These are phyloP conservation scores for Coprinopsis strossmayeri DNA, from an alignment of 768 basidiomycete genomes.

Conservation along the genomic window DNA sequence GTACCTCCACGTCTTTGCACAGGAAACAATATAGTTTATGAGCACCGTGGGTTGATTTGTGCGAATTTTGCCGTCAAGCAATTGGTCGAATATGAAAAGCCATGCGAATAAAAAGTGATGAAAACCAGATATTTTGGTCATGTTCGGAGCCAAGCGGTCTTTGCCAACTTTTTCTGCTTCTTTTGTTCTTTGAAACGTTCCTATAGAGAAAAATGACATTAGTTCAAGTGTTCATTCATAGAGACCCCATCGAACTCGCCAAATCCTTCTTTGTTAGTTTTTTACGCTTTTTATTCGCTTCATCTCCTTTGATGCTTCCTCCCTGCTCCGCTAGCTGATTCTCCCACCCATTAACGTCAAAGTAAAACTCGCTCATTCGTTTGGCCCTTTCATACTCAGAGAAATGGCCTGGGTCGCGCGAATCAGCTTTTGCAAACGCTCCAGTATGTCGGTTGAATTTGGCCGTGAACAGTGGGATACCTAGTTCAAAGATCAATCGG, in stretches of 20 bases:
- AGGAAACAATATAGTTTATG: too few species aligned
- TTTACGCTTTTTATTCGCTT: slow-evolving; percentile 67
- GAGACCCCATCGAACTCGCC: slow-evolving; percentile 45
- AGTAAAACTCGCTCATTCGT: slow-evolving; percentile 86
- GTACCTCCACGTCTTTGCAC: too few species aligned
- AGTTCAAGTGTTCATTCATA: neutral
- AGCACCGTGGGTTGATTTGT: too few species aligned
- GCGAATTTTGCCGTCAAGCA: too few species aligned
- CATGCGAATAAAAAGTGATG: too few species aligned
- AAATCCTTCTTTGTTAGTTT: slow-evolving; percentile 77
- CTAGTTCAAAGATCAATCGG: slow-evolving; percentile 13
- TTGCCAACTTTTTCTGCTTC: neutral
- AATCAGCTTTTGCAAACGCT: slow-evolving; percentile 58
- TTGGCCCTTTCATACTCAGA: slow-evolving; percentile 78
- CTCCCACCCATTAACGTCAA: slow-evolving; percentile 80
- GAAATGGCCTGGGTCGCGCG: slow-evolving; percentile 67
- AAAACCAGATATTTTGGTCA: too few species aligned
- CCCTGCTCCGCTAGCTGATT: slow-evolving; percentile 49
- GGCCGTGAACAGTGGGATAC: slow-evolving; percentile 48
- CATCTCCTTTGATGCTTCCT: slow-evolving; percentile 31
- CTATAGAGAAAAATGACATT: neutral
- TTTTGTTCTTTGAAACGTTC: neutral
- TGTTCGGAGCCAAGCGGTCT: neutral
- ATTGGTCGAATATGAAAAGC: too few species aligned
- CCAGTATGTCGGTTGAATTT: slow-evolving; percentile 83